Conservation (phyloP, 768 basidiomycete species). For the Porphyrellus cyaneotinctus region DNA sequence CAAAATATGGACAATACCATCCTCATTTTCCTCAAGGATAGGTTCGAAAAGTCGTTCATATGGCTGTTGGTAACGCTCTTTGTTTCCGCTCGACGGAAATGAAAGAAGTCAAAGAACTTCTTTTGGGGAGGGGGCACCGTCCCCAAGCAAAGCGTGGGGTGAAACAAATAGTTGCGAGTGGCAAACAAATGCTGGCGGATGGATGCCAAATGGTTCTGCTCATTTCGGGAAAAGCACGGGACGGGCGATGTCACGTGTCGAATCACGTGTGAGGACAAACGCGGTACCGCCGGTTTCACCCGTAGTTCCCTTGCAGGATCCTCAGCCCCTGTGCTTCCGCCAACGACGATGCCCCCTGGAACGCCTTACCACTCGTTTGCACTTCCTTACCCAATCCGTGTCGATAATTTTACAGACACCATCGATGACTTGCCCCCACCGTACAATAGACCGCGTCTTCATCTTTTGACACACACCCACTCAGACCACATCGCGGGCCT, state of each 20-base stretch:
- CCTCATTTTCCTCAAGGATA: no score
- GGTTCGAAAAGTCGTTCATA: no score
- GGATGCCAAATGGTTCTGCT: no score
- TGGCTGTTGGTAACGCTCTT: no score
- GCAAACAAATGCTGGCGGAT: no score
- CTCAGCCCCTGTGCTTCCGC: constrained; percentile 16
- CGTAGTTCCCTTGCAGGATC: neutral
- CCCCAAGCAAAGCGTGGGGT: no score
- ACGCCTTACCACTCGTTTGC: constrained; percentile 76
- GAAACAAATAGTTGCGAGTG: no score
- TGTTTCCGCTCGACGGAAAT: no score
- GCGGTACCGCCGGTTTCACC: neutral
- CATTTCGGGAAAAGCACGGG: no score
- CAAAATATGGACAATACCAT: no score
- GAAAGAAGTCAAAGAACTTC: no score
- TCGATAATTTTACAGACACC: constrained; percentile 71
- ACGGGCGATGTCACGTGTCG: neutral
- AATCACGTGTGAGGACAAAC: neutral
- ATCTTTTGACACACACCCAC: constrained; percentile 88
- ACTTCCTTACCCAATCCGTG: constrained; percentile 76
- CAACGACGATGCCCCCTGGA: constrained; percentile 59
- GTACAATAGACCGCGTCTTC: constrained; percentile 41
- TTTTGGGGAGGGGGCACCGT: no score
- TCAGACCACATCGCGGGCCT: constrained; percentile 83
- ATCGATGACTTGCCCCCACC: constrained; percentile 33